Conservation (phyloP, 1,139 yeast genomes). For the Yamadazyma pseudoaaseri region DNA sequence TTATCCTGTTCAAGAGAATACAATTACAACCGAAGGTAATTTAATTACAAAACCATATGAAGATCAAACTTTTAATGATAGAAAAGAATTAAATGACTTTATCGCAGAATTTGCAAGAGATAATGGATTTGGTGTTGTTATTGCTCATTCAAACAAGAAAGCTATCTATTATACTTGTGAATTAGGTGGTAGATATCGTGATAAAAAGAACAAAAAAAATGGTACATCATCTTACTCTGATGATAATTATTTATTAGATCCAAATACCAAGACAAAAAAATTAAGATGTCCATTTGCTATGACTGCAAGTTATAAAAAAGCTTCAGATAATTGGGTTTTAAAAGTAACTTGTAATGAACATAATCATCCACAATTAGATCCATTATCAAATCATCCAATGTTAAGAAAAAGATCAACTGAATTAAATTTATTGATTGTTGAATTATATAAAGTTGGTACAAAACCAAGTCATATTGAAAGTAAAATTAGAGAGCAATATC, state of each 20-base stretch:
- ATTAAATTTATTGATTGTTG: slow-evolving; percentile 51
- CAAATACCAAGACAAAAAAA: slow-evolving; percentile 49
- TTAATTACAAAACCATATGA: slow-evolving; percentile 56
- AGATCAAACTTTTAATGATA: slow-evolving; percentile 49
- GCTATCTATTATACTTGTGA: slow-evolving; percentile 65
- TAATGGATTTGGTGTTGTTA: slow-evolving; percentile 59
- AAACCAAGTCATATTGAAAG: slow-evolving; percentile 58
- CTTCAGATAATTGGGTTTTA: slow-evolving; percentile 51
- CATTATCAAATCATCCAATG: slow-evolving; percentile 57
- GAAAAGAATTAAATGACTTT: slow-evolving; percentile 53
- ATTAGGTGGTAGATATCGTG: slow-evolving; percentile 57
- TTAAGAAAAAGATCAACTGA: slow-evolving; percentile 54
- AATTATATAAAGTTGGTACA: slow-evolving; percentile 54
- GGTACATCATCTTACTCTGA: slow-evolving; percentile 24
- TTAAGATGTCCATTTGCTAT: slow-evolving; percentile 57
- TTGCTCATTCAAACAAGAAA: slow-evolving; percentile 58
- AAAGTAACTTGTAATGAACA: slow-evolving; percentile 57
- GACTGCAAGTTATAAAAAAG: slow-evolving; percentile 55
- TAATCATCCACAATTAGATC: slow-evolving; percentile 59
- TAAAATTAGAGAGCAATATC: slow-evolving; percentile 52
- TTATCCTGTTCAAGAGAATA: slow-evolving; percentile 47
- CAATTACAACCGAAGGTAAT: slow-evolving; percentile 50
- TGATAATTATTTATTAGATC: slow-evolving; percentile 40
- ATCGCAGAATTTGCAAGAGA: slow-evolving; percentile 57
- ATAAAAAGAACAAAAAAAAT: slow-evolving; percentile 42